phyloP scores from a whole-genome alignment of 345 rosid genomes.

The Linum usitatissimum region DNA sequence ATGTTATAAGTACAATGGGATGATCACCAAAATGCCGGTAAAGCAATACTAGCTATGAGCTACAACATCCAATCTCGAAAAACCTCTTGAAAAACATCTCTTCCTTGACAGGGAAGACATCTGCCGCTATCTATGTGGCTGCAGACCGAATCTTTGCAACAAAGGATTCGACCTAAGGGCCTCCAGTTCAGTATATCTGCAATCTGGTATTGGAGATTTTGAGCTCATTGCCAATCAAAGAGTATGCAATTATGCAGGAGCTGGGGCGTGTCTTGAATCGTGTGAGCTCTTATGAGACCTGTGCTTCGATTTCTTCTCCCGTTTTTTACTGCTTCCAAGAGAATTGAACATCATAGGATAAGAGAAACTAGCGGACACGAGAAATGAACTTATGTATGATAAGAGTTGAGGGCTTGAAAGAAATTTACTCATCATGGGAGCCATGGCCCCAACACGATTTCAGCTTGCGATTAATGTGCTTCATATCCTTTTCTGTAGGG shows the following conservation, averaged over 20 bases:
- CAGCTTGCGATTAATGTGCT: constrained; percentile 82
- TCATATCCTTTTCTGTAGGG: constrained; percentile 95
- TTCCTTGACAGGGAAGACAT: constrained; percentile 55
- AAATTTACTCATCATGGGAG: constrained; percentile 64
- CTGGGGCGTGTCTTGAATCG: neutral
- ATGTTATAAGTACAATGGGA: too few relatives aligned
- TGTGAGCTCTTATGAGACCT: neutral
- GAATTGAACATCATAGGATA: too few relatives aligned
- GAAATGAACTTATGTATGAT: too few relatives aligned
- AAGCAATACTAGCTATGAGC: too few relatives aligned
- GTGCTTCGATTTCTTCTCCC: constrained; percentile 1
- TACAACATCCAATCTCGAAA: too few relatives aligned
- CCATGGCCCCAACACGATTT: constrained; percentile 86
- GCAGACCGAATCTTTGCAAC: constrained; percentile 21
- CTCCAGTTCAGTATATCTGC: constrained; percentile 4
- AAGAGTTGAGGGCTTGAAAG: neutral
- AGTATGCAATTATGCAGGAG: neutral
- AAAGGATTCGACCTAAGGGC: constrained; percentile 38
- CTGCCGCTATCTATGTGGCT: constrained; percentile 44
- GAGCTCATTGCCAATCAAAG: too few relatives aligned
- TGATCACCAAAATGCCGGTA: too few relatives aligned
- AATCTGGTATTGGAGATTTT: too few relatives aligned
- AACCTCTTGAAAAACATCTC: neutral
- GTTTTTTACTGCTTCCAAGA: neutral
- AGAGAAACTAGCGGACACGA: too few relatives aligned